These are phyloP conservation scores for Penicillium simplicissimum DNA, from an alignment of 495 filamentous ascomycete species.

Conservation along the genomic window DNA sequence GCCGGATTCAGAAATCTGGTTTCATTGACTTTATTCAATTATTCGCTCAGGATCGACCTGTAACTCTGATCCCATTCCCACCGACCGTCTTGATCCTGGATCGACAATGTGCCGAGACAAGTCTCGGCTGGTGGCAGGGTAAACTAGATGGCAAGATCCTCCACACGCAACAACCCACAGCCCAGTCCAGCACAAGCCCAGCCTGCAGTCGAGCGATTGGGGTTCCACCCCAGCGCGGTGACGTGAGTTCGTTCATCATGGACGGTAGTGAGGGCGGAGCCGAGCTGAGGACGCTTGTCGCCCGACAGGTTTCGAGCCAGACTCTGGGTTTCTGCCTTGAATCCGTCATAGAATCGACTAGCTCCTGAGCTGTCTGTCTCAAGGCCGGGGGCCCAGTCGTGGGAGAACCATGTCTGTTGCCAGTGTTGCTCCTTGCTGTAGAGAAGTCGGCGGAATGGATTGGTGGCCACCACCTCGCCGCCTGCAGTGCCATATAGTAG, in stretches of 20 bases:
- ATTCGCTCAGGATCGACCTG: constrained; percentile 4
- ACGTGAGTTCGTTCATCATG: constrained; percentile 60
- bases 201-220: constrained; percentile 59
- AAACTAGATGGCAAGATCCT: constrained; percentile 58
- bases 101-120: constrained; percentile 13
- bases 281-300: constrained; percentile 38
- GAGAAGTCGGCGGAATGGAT: constrained; percentile 56
- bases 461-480: constrained; percentile 55
- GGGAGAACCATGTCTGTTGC: constrained; percentile 62
- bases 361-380: constrained; percentile 39
- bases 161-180: constrained; percentile 65
- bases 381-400: constrained; percentile 54
- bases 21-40: constrained; percentile 6
- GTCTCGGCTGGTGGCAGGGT: constrained; percentile 10
- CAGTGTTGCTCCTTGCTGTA: constrained; percentile 55
- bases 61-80: background rate
- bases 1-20: background rate
- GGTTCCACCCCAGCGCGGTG: constrained; percentile 64
- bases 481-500: constrained; percentile 57
- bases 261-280: constrained; percentile 48
- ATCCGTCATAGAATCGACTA: constrained; percentile 61
- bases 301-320: constrained; percentile 34
- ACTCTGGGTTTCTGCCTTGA: constrained; percentile 48
- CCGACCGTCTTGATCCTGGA: constrained; percentile 9
- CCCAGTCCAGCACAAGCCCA: constrained; percentile 66